Evolutionary conservation across 148 eudicot genomes (phyloP), one percentile per base, ranked within the genome.

Genomic region (Rheum nobile): DNA sequence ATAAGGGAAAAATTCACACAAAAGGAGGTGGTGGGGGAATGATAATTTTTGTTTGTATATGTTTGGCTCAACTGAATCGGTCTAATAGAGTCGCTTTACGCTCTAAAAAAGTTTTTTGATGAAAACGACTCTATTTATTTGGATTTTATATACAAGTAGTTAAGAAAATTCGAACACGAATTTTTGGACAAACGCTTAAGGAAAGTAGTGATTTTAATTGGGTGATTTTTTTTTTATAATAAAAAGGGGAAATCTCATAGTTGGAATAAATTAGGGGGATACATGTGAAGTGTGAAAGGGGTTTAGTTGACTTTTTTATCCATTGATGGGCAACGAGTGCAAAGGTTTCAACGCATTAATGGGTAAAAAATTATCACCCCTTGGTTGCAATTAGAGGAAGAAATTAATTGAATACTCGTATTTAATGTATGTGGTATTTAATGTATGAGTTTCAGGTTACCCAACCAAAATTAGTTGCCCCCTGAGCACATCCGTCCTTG

Each of bases 201-300:
- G n/a, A n/a, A n/a, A n/a, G n/a, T n/a, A n/a, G n/a, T n/a, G n/a
- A n/a, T n/a, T n/a, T n/a, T n/a, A n/a, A n/a, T n/a, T n/a, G 55
- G 55, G 55, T 50, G 21, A 2, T n/a, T 54, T 50, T 21, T 21
- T 50, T 50, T 6, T 19, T 54, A 24, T 54, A 21, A 9, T 26
- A 17, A 11, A 26, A 65, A 22, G n/a, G 39, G 70, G 32, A 65
- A 65, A 0, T 26, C 32, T 65, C 8, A 31, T 29, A 63, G 19
- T 63, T 39, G 69, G 10, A 63, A 31, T 8, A 63, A 65, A 61
- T 61, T 61, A 61, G 35, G 35, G n/a, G 34, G 37, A 59, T 29
- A 65, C 70, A 65, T 65, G 70, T 65, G 38, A 65, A 65, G 70
- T 65, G 70, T 65, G 70, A 65, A 65, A 65, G 21, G 21, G 19